These are phyloP conservation scores for Spongiforma sp. DNA, from an alignment of 1,284 basidiomycete genomes.

Conservation along the genomic window DNA sequence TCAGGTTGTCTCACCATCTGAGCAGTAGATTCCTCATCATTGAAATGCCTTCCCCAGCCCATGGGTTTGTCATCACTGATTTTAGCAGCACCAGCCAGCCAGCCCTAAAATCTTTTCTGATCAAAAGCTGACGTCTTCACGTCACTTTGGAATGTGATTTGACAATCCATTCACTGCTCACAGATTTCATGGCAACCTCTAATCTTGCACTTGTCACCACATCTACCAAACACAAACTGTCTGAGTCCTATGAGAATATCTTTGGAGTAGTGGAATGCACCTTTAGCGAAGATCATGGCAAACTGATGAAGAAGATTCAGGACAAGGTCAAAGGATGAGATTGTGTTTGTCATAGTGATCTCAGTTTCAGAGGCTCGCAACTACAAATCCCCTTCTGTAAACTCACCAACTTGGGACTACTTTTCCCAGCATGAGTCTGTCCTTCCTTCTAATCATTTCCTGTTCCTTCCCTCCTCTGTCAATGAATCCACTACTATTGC, in stretches of 20 bases:
- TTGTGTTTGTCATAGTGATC: background rate
- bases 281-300: background rate
- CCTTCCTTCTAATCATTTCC: background rate
- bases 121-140: background rate
- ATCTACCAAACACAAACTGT: background rate
- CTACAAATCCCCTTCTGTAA: background rate
- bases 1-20: background rate
- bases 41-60: too few species aligned
- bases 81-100: too few species aligned
- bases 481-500: background rate
- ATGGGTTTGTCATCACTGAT: too few species aligned
- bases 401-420: background rate
- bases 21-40: too few species aligned
- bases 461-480: background rate
- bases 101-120: background rate
- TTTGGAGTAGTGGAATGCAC: background rate
- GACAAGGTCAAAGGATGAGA: background rate
- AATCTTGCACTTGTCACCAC: background rate
- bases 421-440: background rate
- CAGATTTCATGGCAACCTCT: background rate
- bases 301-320: background rate
- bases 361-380: background rate
- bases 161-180: background rate
- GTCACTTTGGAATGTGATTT: background rate
- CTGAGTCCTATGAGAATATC: background rate